Evolutionary conservation across 1,284 basidiomycete species (phyloP).

Genomic region (Testicularia cyperi): DNA sequence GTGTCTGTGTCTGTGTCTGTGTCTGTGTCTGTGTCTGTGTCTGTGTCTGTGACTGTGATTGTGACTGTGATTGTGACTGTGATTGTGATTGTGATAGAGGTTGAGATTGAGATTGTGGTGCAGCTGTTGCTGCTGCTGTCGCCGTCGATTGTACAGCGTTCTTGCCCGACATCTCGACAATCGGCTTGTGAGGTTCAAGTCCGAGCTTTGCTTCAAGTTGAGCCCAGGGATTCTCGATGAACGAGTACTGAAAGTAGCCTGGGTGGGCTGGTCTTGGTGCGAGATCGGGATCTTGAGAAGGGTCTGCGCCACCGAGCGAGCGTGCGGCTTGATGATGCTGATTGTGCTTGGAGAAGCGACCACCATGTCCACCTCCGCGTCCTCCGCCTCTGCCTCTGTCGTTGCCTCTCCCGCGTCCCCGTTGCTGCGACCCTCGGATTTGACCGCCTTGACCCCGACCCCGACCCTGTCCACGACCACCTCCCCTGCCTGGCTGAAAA

Average conservation of each 20-base stretch:
- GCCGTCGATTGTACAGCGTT: too few relatives aligned
- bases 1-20: too few relatives aligned
- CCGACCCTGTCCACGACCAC: neutral
- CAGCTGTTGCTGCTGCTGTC: too few relatives aligned
- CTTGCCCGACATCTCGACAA: too few relatives aligned
- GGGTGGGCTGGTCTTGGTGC: slow-evolving; percentile 18
- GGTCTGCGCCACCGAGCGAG: slow-evolving; percentile 1
- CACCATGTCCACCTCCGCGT: neutral
- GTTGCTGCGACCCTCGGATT: too few relatives aligned
- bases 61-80: too few relatives aligned
- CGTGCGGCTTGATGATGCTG: neutral
- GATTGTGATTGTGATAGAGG: too few relatives aligned
- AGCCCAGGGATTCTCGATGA: slow-evolving; percentile 34
- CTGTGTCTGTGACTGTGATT: too few relatives aligned
- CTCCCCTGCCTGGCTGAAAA: neutral
- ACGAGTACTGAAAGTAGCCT: slow-evolving; percentile 26
- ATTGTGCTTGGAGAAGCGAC: neutral
- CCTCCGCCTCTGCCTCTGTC: slow-evolving; percentile 6
- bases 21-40: too few relatives aligned
- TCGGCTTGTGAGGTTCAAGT: slow-evolving; percentile 11
- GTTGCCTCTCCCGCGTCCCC: neutral
- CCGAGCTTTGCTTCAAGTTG: slow-evolving; percentile 19
- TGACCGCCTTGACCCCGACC: neutral
- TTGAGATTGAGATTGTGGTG: too few relatives aligned
- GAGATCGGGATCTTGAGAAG: slow-evolving; percentile 6